These are phyloP conservation scores for Terfezia boudieri DNA, from an alignment of 495 filamentous ascomycete genomes.

Conservation along the genomic window DNA sequence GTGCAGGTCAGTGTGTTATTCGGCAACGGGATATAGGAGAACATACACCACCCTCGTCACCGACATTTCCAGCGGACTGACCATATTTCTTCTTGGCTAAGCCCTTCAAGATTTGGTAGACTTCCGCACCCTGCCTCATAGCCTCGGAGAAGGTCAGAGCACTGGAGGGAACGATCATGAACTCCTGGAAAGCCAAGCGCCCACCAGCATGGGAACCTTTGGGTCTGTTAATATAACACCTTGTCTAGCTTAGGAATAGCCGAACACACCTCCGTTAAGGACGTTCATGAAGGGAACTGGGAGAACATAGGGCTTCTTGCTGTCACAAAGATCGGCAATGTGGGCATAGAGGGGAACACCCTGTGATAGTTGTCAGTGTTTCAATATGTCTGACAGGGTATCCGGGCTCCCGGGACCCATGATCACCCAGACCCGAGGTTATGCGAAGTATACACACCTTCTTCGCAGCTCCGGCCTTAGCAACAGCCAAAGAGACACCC, in stretches of 20 bases:
- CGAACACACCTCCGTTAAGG: conserved; percentile 61
- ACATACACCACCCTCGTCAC: conserved; percentile 82
- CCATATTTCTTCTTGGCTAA: conserved; percentile 99
- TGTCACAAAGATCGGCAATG: conserved; percentile 93
- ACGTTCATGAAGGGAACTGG: conserved; percentile 99
- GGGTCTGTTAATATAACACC: conserved; percentile 9
- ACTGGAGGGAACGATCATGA: conserved; percentile 88
- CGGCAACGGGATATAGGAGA: too few species aligned
- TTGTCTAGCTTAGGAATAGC: conserved; percentile 1
- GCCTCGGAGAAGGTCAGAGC: conserved; percentile 84
- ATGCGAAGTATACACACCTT: conserved; percentile 34
- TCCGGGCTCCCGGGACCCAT: not conserved
- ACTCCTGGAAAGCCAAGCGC: conserved; percentile 97
- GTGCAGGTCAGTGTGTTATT: too few species aligned
- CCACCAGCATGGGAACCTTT: conserved; percentile 78
- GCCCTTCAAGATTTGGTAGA: conserved; percentile 93
- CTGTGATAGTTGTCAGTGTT: conserved; percentile 17
- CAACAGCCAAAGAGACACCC: conserved; percentile 83
- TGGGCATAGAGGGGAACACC: conserved; percentile 91
- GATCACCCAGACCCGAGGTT: not conserved
- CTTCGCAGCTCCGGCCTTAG: conserved; percentile 96
- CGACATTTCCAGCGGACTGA: conserved; percentile 94
- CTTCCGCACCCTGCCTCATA: conserved; percentile 84
- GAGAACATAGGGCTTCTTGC: conserved; percentile 98
- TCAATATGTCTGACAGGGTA: not conserved